Evolutionary conservation across 192 early-diverging fungal species (phyloP).

Genomic region (Podila clonocystis): DNA sequence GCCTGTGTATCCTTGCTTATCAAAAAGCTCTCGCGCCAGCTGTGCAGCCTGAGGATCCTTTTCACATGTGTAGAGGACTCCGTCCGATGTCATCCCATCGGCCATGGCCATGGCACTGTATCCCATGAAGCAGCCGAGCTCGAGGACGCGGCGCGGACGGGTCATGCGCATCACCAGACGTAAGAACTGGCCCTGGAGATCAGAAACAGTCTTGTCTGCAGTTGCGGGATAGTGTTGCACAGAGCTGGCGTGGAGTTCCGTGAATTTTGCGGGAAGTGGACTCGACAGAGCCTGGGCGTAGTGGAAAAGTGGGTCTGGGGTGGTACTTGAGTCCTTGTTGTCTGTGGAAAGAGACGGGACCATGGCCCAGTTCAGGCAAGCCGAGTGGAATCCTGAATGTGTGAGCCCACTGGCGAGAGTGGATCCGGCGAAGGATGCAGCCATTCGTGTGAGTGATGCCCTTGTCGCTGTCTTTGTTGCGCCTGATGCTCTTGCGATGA

Average conservation of each 20-base stretch:
- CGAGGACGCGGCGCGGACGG: conserved; percentile 63
- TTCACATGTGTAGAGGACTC: conserved; percentile 62
- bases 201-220: conserved; percentile 57
- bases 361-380: conserved; percentile 5
- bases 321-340: background rate
- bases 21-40: conserved; percentile 51
- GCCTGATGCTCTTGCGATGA: background rate
- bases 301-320: conserved; percentile 4
- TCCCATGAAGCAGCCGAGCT: conserved; percentile 78
- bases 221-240: conserved; percentile 14
- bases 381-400: background rate
- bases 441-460: background rate
- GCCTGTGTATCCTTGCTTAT: conserved; percentile 7
- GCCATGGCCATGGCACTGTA: conserved; percentile 73
- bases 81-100: conserved; percentile 57
- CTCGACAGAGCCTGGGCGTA: conserved; percentile 22
- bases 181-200: conserved; percentile 61
- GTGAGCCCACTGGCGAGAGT: background rate
- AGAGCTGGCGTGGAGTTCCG: conserved; percentile 5
- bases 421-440: background rate
- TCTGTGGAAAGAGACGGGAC: background rate
- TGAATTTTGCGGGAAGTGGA: conserved; percentile 21
- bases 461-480: too few species aligned
- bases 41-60: conserved; percentile 58
- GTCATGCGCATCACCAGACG: conserved; percentile 59